Percentiles rank a stretch among this genome's conserved stretches.
Evolutionary conservation across 768 basidiomycete species (phyloP).

Genomic region (Kwoniella shandongensis): DNA sequence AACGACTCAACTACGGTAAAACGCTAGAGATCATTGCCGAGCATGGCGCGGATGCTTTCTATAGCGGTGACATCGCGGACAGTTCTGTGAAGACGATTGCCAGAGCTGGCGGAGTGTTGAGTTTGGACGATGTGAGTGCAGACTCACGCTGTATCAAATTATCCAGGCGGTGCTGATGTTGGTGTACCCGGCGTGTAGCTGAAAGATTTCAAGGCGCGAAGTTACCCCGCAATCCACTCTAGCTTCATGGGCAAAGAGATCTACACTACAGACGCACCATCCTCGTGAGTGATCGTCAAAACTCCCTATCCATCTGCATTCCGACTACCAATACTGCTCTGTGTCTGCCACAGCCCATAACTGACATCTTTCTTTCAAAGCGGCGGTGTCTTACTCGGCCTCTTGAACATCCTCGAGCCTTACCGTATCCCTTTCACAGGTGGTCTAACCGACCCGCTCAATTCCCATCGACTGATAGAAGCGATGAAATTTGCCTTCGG

Average conservation of each 20-base stretch:
- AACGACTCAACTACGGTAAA: conserved; percentile 69
- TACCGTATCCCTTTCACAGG: conserved; percentile 55
- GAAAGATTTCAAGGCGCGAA: conserved; percentile 66
- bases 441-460: conserved; percentile 55
- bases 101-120: conserved; percentile 75
- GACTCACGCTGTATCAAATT: background rate
- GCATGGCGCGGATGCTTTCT: conserved; percentile 78
- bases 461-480: conserved; percentile 78
- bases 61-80: conserved; percentile 67
- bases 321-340: no score
- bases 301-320: background rate
- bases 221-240: conserved; percentile 72
- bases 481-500: conserved; percentile 79
- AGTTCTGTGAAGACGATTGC: conserved; percentile 70
- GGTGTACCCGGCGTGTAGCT: no score
- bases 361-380: conserved; percentile 50
- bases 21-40: conserved; percentile 73
- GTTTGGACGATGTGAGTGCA: conserved; percentile 62
- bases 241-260: conserved; percentile 74
- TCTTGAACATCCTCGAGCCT: conserved; percentile 86
- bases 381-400: conserved; percentile 83
- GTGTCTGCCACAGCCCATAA: background rate
- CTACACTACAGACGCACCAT: conserved; percentile 81
- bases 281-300: conserved; percentile 50
- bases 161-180: no score